These are phyloP conservation scores for Fistulina hepatica DNA, from an alignment of 1,284 basidiomycete genomes.

Conservation along the genomic window DNA sequence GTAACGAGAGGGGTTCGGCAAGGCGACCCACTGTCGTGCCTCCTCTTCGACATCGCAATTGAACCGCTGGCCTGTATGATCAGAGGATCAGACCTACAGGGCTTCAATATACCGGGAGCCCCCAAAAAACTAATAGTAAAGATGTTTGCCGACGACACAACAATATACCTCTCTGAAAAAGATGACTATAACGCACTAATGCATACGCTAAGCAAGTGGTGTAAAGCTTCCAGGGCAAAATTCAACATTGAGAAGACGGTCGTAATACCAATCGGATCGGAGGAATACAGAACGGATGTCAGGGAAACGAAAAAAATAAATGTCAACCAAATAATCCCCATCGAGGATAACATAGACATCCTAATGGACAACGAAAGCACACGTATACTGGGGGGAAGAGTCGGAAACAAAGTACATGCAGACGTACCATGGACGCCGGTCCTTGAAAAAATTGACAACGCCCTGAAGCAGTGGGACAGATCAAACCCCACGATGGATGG, in stretches of 20 bases:
- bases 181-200: constrained; percentile 1
- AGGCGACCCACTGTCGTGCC: constrained; percentile 9
- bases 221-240: constrained; percentile 6
- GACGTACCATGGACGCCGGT: constrained; percentile 1
- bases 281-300: constrained; percentile 1
- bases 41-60: constrained; percentile 8
- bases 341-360: constrained; percentile 5
- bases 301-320: not conserved
- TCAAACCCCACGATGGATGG: constrained; percentile 2
- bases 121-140: not conserved
- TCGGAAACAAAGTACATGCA: not conserved
- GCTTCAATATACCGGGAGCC: not conserved
- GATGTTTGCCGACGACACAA: constrained; percentile 5
- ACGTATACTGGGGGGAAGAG: constrained; percentile 1
- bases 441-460: not conserved
- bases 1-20: constrained; percentile 7
- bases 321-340: constrained; percentile 1
- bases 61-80: constrained; percentile 1
- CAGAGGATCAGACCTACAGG: not conserved
- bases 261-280: not conserved
- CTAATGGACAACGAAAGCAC: constrained; percentile 1
- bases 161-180: constrained; percentile 3
- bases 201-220: constrained; percentile 7
- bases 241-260: constrained; percentile 4
- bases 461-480: not conserved